Evolutionary conservation across 1,139 yeast genomes (phyloP), one percentile per base, ranked within the genome.

Genomic region (Eremothecium sinecaudum): DNA sequence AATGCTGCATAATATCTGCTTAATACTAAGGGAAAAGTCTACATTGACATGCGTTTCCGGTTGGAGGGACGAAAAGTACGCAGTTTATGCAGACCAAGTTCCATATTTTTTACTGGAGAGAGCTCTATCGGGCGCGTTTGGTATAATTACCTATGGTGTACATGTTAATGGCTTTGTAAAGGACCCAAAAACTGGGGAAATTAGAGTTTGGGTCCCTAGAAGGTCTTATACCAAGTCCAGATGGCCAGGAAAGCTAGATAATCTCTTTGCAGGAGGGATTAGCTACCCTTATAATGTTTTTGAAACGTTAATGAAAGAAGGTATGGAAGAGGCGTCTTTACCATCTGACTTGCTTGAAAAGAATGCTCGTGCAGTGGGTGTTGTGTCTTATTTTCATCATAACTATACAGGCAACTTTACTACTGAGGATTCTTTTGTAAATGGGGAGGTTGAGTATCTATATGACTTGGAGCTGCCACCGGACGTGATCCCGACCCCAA

Each of bases 241-340:
- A 0, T 86, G 75, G 61, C 97, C 98, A 0, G 80, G 83, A 0
- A 79, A 75, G 82, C 67, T 86, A 28, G 98, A 90, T 56, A 90
- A 87, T 53, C 83, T 93, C 1, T 83, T 90, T 4, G 98, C 95
- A 0, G 98, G 98, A 1, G 98, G 98, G 0, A 54, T 90, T 14
- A 95, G 94, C 0, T 68, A 78, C 51, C 95, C 94, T 0, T 64
- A 73, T 45, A 86, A 90, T 0, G 61, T 79, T 2, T 63, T 66
- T 52, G 94, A 83, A 32, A 87, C 97, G 0, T 75, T 78, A 3
- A 47, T 82, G 14, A 90, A 90, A 53, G 98, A 90, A 53, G 77
- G 94, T 47, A 67, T 64, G 41, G 98, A 90, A 51, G 98, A 90
- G 52, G 98, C 95, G 0, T 94, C 94, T 0, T 59, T 90, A n/a